Evolutionary conservation across 1,139 yeast genomes (phyloP).

Genomic region (Kodamaea fungicola): DNA sequence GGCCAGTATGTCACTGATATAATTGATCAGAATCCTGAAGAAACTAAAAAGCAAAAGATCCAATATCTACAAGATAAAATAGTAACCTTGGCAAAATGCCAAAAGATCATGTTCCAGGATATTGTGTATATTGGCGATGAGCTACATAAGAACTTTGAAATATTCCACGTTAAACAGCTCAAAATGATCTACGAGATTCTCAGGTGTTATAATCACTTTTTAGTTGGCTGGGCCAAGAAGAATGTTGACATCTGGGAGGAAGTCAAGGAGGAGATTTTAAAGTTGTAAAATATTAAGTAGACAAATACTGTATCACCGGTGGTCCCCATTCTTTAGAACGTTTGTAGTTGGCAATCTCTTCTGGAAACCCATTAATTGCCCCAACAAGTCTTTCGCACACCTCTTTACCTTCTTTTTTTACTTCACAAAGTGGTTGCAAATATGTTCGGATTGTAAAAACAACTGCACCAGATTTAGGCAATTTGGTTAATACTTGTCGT

Average conservation of each 20-base stretch:
- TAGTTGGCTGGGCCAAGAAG: conserved; percentile 68
- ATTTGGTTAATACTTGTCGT: conserved; percentile 56
- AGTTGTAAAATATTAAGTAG: conserved; percentile 13
- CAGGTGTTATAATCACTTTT: conserved; percentile 52
- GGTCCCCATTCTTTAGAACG: conserved; percentile 41
- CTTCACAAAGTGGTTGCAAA: conserved; percentile 52
- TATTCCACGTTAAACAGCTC: conserved; percentile 52
- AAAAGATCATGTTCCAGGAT: conserved; percentile 55
- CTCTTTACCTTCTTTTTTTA: conserved; percentile 52
- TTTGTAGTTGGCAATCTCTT: conserved; percentile 37
- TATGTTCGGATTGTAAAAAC: conserved; percentile 66
- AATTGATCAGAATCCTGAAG: conserved; percentile 69
- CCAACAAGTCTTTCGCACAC: conserved; percentile 38
- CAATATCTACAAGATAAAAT: conserved; percentile 51
- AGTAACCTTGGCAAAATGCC: conserved; percentile 53
- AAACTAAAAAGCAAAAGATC: conserved; percentile 57
- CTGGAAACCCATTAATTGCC: conserved; percentile 38
- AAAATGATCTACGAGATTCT: conserved; percentile 39
- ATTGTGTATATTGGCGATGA: conserved; percentile 50
- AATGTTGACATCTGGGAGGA: conserved; percentile 75
- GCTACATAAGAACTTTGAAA: conserved; percentile 45
- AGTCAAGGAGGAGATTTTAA: conserved; percentile 44
- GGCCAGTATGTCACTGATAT: conserved; percentile 65
- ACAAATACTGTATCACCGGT: conserved; percentile 30
- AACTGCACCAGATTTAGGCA: conserved; percentile 53